phyloP scores from a whole-genome alignment of 306 rosid species.

The Fagus sylvatica region DNA sequence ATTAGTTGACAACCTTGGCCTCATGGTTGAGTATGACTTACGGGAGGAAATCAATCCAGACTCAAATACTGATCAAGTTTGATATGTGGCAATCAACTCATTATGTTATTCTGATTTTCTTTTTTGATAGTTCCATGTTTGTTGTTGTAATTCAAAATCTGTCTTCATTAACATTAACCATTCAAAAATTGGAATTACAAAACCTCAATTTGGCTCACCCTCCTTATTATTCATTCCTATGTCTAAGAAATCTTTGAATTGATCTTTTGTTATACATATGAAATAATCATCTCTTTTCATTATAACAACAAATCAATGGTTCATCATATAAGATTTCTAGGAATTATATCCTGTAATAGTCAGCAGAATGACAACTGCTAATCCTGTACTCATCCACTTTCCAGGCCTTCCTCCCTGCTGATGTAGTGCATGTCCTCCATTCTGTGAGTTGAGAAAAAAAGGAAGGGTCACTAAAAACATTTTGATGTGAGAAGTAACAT shows the following conservation, averaged over 20 bases:
- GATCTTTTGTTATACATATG: slow-evolving; percentile 19
- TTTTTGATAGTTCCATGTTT: slow-evolving; percentile 12
- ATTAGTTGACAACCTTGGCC: slow-evolving; percentile 82
- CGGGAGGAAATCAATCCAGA: slow-evolving; percentile 48
- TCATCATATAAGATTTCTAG: slow-evolving; percentile 26
- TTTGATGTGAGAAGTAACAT: neutral
- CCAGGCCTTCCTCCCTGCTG: slow-evolving; percentile 42
- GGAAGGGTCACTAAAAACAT: slow-evolving; percentile 17
- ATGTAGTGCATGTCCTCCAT: slow-evolving; percentile 50
- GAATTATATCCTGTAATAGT: slow-evolving; percentile 47
- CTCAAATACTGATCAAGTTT: slow-evolving; percentile 49
- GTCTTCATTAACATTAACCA: slow-evolving; percentile 28
- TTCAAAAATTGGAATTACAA: slow-evolving; percentile 10
- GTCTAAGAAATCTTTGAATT: slow-evolving; percentile 6
- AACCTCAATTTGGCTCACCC: neutral
- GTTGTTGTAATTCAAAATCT: slow-evolving; percentile 32
- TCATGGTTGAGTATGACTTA: slow-evolving; percentile 68
- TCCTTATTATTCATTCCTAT: slow-evolving; percentile 36
- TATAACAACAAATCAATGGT: slow-evolving; percentile 31
- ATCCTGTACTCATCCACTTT: slow-evolving; percentile 44
- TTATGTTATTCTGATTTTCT: slow-evolving; percentile 1
- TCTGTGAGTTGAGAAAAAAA: slow-evolving; percentile 43
- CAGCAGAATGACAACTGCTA: slow-evolving; percentile 54
- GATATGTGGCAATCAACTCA: slow-evolving; percentile 17
- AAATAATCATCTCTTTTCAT: slow-evolving; percentile 25